Evolutionary conservation across 2,329 filamentous ascomycete genomes (phyloP).

Genomic region (Cordyceps javanica): DNA sequence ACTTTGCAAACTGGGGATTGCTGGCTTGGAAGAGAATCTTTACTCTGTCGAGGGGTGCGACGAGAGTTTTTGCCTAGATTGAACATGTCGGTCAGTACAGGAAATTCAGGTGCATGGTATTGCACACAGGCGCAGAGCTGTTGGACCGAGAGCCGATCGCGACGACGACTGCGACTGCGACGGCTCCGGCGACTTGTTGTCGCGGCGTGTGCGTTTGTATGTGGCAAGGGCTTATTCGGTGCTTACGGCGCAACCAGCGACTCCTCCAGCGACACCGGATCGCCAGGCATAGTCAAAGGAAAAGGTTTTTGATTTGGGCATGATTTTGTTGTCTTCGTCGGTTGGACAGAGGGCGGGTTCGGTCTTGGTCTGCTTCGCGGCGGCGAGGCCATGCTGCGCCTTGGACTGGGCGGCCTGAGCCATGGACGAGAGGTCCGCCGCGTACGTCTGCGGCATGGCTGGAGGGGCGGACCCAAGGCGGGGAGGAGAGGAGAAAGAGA

Average conservation of each 20-base stretch:
- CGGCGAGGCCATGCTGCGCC: conserved; percentile 23
- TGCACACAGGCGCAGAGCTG: no score
- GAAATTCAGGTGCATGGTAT: not conserved
- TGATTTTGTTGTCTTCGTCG: conserved; percentile 41
- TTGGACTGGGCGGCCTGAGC: conserved; percentile 41
- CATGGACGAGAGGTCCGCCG: conserved; percentile 53
- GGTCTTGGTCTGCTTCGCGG: conserved; percentile 24
- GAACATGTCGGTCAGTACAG: not conserved
- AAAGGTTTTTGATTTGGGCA: conserved; percentile 46
- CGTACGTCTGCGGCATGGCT: conserved; percentile 33
- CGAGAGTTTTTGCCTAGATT: conserved; percentile 81
- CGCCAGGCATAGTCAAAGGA: conserved; percentile 79
- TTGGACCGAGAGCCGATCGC: not conserved
- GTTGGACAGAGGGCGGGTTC: conserved; percentile 41
- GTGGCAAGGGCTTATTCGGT: conserved; percentile 18
- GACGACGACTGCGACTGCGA: no score
- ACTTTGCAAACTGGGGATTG: conserved; percentile 90
- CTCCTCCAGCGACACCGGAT: conserved; percentile 77
- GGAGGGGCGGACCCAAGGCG: conserved; percentile 13
- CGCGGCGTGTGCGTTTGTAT: not conserved
- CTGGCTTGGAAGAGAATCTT: conserved; percentile 98
- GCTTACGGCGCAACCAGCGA: conserved; percentile 89
- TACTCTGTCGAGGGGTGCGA: conserved; percentile 92
- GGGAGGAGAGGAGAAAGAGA: no score
- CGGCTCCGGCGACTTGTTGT: no score